Conservation (phyloP, 345 rosid species). For the Gynandropsis gynandra region DNA sequence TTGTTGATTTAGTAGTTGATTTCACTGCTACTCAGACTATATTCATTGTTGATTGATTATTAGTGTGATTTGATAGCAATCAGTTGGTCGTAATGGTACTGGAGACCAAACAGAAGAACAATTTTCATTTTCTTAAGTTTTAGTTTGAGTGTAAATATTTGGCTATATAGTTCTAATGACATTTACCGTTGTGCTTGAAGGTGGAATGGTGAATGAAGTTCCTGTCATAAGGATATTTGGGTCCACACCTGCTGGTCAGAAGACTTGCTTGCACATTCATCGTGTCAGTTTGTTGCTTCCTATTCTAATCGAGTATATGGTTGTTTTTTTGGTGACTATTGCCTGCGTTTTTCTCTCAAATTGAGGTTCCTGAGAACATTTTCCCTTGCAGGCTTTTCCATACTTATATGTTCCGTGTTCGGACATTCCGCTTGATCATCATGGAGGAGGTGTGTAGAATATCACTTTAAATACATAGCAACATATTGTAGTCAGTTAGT, state of each 20-base stretch:
- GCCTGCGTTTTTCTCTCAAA: neutral
- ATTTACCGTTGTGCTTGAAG: slow-evolving; percentile 30
- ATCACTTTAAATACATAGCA: neutral
- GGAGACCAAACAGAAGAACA: no score
- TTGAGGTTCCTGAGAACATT: neutral
- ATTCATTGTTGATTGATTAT: no score
- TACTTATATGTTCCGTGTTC: slow-evolving; percentile 73
- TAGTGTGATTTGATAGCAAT: no score
- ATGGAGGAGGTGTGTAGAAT: slow-evolving; percentile 41
- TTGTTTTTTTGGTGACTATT: neutral
- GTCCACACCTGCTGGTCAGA: slow-evolving; percentile 88
- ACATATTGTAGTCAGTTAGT: slow-evolving; percentile 3
- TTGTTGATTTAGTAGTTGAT: no score
- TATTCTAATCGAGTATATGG: neutral
- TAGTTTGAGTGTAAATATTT: neutral
- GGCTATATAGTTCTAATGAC: neutral
- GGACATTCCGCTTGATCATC: slow-evolving; percentile 41
- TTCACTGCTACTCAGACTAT: no score
- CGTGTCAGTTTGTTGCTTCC: slow-evolving; percentile 34
- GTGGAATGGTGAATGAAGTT: slow-evolving; percentile 74
- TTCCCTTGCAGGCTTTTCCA: slow-evolving; percentile 67
- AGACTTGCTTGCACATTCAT: slow-evolving; percentile 91
- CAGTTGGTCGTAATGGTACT: no score
- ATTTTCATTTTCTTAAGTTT: no score
- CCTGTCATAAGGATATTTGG: slow-evolving; percentile 86